Evolutionary conservation across 2,329 filamentous ascomycete species (phyloP).

Genomic region (Ceratocystis alfenasii): DNA sequence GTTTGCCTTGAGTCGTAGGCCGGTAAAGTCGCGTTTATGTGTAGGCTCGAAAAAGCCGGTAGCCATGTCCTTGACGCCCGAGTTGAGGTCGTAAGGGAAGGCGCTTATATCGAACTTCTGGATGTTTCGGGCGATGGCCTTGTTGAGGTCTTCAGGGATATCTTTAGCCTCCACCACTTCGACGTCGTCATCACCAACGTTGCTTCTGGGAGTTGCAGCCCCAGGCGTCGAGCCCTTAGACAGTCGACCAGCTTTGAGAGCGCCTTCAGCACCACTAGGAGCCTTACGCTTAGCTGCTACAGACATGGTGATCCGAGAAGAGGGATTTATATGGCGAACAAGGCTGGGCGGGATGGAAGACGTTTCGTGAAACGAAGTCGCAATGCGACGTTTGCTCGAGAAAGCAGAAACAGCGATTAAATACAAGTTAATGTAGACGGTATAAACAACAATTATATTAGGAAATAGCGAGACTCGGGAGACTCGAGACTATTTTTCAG

Average conservation of each 20-base stretch:
- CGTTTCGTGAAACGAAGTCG: not conserved
- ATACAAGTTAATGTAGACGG: not conserved
- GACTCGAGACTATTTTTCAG: not conserved
- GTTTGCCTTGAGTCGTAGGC: constrained; percentile 71
- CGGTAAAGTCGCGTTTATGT: constrained; percentile 57
- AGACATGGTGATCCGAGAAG: constrained; percentile 41
- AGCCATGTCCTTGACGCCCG: constrained; percentile 33
- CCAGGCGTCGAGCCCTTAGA: constrained; percentile 50
- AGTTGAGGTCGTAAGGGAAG: constrained; percentile 28
- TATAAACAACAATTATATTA: not conserved
- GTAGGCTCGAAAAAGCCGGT: constrained; percentile 36
- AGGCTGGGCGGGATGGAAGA: not conserved
- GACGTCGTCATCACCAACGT: constrained; percentile 44
- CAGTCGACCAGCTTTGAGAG: constrained; percentile 43
- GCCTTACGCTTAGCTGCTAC: constrained; percentile 54
- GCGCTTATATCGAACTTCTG: constrained; percentile 50
- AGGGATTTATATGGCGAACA: too few species aligned
- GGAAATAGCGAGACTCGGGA: not conserved
- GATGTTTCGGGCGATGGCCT: constrained; percentile 42
- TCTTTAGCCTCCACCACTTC: constrained; percentile 32
- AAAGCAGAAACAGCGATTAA: not conserved
- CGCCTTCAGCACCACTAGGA: constrained; percentile 35
- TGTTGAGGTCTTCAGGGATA: constrained; percentile 35
- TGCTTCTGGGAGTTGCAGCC: constrained; percentile 46
- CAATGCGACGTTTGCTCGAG: not conserved